Evolutionary conservation across 2,329 filamentous ascomycete genomes (phyloP), one percentile per base, ranked within the genome.

Genomic region (Sphaerulina musiva): DNA sequence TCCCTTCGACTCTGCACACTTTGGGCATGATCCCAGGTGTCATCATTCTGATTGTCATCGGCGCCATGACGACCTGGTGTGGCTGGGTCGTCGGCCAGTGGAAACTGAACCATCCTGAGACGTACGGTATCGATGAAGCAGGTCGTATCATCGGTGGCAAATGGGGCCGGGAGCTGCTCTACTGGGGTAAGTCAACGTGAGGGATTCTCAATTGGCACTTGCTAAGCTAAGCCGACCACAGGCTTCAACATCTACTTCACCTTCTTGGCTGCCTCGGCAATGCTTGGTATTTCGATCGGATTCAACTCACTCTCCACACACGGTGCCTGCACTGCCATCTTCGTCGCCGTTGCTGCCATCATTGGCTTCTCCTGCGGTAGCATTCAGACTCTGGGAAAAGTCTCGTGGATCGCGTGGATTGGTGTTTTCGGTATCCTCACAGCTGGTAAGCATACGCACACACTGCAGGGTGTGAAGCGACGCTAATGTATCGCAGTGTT

Each of bases 111-210:
- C 79, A 81, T 61, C 75, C 76, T 1, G 72, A 80, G 56, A 78
- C 81, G 2, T 80, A 82, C 60, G 76, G 76, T 48, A 81, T 81
- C 69, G 79, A 79, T 41, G 79, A 82, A 57, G 79, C 78, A 0
- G 79, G 79, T 12, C 68, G 67, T 41, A 74, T 81, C 49, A 70
- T 82, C 17, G 79, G 80, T 51, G 80, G 80, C 2, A 74, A 72
- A 1, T 54, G 76, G 4, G 78, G 79, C 0, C 72, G 77, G 23
- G 78, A 78, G 58, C 57, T 80, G 10, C 70, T 81, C 38, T 72
- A 55, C 50, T 56, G 51, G 53, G 58, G 55, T 51, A 23, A 40
- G 48, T 10, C 4, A 12, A 31, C 17, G 34, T 12, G 9, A 23
- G 20, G 17, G 8, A 12, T 48, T 12, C 3, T 7, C 23, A 11